These are phyloP conservation scores for Pythium rhizo-oryzae DNA, from an alignment of 352 stramenopile genomes.

Conservation along the genomic window DNA sequence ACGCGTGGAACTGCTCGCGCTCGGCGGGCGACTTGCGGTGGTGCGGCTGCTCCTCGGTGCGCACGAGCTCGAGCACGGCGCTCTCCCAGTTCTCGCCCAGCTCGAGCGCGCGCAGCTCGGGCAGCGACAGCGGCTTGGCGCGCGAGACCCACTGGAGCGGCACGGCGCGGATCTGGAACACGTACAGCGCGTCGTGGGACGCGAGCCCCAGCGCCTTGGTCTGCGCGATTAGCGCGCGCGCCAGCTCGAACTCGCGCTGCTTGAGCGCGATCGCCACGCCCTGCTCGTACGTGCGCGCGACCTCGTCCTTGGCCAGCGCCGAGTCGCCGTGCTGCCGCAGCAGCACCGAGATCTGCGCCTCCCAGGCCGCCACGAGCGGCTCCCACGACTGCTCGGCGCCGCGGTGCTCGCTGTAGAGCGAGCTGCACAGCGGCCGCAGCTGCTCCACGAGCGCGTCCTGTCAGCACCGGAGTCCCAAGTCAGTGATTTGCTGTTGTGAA, in stretches of 20 bases:
- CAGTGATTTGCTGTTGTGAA: too few relatives aligned
- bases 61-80: conserved; percentile 59
- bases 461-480: background rate
- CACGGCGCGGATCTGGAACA: conserved; percentile 58
- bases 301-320: conserved; percentile 31
- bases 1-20: conserved; percentile 45
- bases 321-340: conserved; percentile 12
- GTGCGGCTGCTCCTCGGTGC: conserved; percentile 53
- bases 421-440: conserved; percentile 58
- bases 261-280: conserved; percentile 74
- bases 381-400: conserved; percentile 30
- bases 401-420: conserved; percentile 52
- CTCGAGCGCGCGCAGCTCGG: conserved; percentile 40
- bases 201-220: conserved; percentile 45
- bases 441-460: conserved; percentile 36
- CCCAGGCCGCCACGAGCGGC: conserved; percentile 42
- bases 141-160: conserved; percentile 45
- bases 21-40: conserved; percentile 63
- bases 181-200: conserved; percentile 42
- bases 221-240: conserved; percentile 43
- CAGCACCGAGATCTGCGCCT: conserved; percentile 33
- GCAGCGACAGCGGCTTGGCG: conserved; percentile 28
- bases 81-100: conserved; percentile 44
- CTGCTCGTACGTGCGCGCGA: conserved; percentile 58
- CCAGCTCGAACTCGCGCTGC: conserved; percentile 64